These are phyloP conservation scores for Starmerella vaccinii DNA, from an alignment of 805 yeast species.

Conservation along the genomic window DNA sequence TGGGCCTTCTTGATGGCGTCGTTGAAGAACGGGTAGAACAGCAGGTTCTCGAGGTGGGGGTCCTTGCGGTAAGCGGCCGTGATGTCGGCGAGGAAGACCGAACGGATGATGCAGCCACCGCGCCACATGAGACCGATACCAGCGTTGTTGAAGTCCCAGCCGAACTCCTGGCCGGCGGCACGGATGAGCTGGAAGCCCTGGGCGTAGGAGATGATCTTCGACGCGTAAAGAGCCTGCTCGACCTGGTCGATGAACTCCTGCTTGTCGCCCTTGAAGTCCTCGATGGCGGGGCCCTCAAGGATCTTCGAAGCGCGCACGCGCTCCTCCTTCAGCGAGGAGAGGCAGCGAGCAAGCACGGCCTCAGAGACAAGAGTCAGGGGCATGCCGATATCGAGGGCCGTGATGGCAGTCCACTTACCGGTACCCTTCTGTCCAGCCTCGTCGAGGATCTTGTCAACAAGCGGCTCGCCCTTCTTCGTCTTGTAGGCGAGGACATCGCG, in stretches of 20 bases:
- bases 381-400: conserved; percentile 94
- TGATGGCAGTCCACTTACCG: conserved; percentile 99
- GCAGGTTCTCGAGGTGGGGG: conserved; percentile 88
- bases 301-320: conserved; percentile 75
- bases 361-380: conserved; percentile 98
- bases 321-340: conserved; percentile 85
- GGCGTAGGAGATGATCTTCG: conserved; percentile 95
- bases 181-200: conserved; percentile 99
- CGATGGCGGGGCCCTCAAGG: conserved; percentile 63
- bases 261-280: conserved; percentile 62
- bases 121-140: conserved; percentile 99
- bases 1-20: conserved; percentile 89
- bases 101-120: conserved; percentile 99
- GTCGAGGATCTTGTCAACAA: conserved; percentile 93
- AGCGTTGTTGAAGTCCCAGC: conserved; percentile 96
- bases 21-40: conserved; percentile 91
- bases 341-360: conserved; percentile 94
- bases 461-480: conserved; percentile 83
- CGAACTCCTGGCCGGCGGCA: conserved; percentile 94
- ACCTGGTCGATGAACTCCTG: conserved; percentile 78
- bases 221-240: conserved; percentile 97
- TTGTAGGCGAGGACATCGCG: conserved; percentile 84
- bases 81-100: conserved; percentile 94
- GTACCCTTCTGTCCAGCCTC: conserved; percentile 99
- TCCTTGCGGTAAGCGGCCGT: conserved; percentile 89